Evolutionary conservation across 2,329 filamentous ascomycete genomes (phyloP), one percentile per base, ranked within the genome.

Genomic region (Paracorniculantispora psalliotae): DNA sequence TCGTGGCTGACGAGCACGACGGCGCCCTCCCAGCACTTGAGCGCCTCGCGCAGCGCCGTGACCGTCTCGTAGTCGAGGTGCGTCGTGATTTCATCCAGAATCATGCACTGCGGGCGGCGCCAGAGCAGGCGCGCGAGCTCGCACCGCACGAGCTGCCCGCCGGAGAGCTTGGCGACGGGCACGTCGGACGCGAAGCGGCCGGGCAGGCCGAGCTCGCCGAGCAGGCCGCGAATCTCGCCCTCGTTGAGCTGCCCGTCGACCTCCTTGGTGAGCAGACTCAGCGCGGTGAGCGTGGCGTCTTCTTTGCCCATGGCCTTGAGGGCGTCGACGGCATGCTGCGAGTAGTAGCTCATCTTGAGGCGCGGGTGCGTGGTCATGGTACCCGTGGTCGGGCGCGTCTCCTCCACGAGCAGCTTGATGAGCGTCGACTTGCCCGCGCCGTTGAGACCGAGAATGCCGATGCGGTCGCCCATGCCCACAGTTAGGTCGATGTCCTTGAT

Each of bases 41-140:
- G 70, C 2, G 87, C 88, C 25, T 82, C 79, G 1, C 88, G 80
- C 57, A 96, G 73, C 2, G 88, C 89, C 8, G 84, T 82, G 25
- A 93, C 89, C 0, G 89, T 93, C 72, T 94, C 85, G 62, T 89
- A 90, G 69, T 96, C 91, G 43, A 96, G 78, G 75, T 96, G 91
- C 1, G 91, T 93, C 7, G 90, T 94, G 25, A 91, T 87, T 70
- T 91, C 91, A 68, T 93, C 90, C 8, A 93, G 80, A 6, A 93
- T 80, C 2, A 93, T 79, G 59, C 90, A 81, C 63, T 92, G 89
- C 21, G 89, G 89, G 3, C 82, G 77, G 43, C 75, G 76, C 80
- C 86, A 87, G 37, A 93, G 74, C n/a, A 92, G 73, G 50, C 83
- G 80, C 1, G 88, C 88, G 52, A 93, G 75, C 61, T 87, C 85